Evolutionary conservation across 192 early-diverging fungal genomes (phyloP).

Genomic region (Helicostylum pulchrum): DNA sequence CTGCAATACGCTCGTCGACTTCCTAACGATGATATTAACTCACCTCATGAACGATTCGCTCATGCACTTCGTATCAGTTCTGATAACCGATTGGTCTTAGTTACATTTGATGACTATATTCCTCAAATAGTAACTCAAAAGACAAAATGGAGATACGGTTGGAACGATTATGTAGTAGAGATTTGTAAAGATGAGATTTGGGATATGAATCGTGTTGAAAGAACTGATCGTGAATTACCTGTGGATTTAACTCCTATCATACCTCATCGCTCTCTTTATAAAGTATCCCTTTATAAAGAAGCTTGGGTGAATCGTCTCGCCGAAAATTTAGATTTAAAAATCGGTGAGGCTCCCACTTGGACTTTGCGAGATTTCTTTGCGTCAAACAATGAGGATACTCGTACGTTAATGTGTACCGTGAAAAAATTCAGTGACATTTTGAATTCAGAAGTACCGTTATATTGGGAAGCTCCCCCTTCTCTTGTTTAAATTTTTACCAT

Average conservation of each 20-base stretch:
- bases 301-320: slow-evolving; percentile 40
- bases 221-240: slow-evolving; percentile 13
- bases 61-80: slow-evolving; percentile 22
- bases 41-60: slow-evolving; percentile 34
- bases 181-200: slow-evolving; percentile 41
- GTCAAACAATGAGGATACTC: slow-evolving; percentile 13
- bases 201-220: slow-evolving; percentile 16
- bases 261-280: slow-evolving; percentile 16
- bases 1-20: slow-evolving; percentile 33
- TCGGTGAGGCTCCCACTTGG: slow-evolving; percentile 41
- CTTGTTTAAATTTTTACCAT: slow-evolving; percentile 7
- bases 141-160: slow-evolving; percentile 38
- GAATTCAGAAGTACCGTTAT: slow-evolving; percentile 18
- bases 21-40: slow-evolving; percentile 20
- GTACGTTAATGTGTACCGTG: slow-evolving; percentile 10
- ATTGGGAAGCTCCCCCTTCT: slow-evolving; percentile 16
- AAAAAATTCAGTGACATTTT: slow-evolving; percentile 21
- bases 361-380: slow-evolving; percentile 28
- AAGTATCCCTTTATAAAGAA: slow-evolving; percentile 30
- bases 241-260: slow-evolving; percentile 19
- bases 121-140: slow-evolving; percentile 32
- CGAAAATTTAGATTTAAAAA: slow-evolving; percentile 28
- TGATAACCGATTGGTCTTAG: slow-evolving; percentile 30
- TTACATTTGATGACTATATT: slow-evolving; percentile 19
- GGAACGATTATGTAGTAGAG: slow-evolving; percentile 40